phyloP scores from a whole-genome alignment of 2,329 filamentous ascomycete genomes.

The Neodidymelliopsis sp. region DNA sequence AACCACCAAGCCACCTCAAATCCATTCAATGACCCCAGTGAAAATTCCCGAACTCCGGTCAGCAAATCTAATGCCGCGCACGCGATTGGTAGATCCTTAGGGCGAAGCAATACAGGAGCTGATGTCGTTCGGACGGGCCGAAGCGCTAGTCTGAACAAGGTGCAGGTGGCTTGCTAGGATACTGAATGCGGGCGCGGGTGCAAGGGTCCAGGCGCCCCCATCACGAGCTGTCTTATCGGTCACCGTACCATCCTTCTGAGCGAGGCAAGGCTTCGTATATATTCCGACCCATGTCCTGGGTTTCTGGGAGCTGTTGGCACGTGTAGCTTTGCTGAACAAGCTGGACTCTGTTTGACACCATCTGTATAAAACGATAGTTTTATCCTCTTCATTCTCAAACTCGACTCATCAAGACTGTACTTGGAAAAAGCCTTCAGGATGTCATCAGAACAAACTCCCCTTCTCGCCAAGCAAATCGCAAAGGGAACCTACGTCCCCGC shows the following conservation, averaged over 20 bases:
- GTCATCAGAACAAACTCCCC: constrained; percentile 2
- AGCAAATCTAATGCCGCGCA: not conserved
- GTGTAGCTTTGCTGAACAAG: too few relatives aligned
- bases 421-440: not conserved
- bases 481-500: constrained; percentile 7
- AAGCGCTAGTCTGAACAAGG: constrained; percentile 5
- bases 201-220: constrained; percentile 3
- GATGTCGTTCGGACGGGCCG: constrained; percentile 6
- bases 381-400: not conserved
- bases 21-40: too few relatives aligned
- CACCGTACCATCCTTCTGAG: too few relatives aligned
- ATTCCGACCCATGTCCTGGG: too few relatives aligned
- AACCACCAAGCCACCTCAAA: too few relatives aligned
- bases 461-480: constrained; percentile 1
- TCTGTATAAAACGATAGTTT: too few relatives aligned
- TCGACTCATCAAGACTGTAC: not conserved
- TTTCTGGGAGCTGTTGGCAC: too few relatives aligned
- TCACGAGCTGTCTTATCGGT: too few relatives aligned
- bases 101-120: constrained; percentile 1
- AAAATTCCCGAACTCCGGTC: too few relatives aligned
- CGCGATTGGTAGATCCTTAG: not conserved
- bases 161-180: not conserved
- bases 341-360: too few relatives aligned
- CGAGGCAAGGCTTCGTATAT: too few relatives aligned
- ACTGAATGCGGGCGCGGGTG: constrained; percentile 13